Conservation (phyloP, 768 basidiomycete genomes). For the Solioccasus polychromus region DNA sequence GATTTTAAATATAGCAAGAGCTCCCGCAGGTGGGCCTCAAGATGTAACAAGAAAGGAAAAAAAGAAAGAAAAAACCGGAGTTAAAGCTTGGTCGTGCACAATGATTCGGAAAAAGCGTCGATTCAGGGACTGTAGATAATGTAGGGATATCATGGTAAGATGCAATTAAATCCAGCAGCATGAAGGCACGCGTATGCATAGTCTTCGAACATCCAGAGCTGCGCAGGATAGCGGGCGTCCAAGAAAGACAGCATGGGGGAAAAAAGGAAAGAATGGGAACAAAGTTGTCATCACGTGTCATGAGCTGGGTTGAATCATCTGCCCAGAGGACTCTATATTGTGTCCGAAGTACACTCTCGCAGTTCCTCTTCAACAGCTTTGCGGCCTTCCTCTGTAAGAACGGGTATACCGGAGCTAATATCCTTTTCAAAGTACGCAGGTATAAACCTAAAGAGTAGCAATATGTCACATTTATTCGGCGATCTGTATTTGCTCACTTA, state of each 20-base stretch:
- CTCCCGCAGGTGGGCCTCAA: not conserved
- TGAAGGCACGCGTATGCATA: not conserved
- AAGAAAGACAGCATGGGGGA: slow-evolving; percentile 8
- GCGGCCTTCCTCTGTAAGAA: slow-evolving; percentile 65
- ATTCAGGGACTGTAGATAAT: slow-evolving; percentile 18
- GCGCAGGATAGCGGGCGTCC: not conserved
- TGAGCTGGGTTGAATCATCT: slow-evolving; percentile 8
- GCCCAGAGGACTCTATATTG: slow-evolving; percentile 11
- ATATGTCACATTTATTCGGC: not conserved
- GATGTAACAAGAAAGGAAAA: not conserved
- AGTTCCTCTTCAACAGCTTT: slow-evolving; percentile 76
- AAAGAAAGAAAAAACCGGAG: not conserved
- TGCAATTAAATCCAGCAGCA: slow-evolving; percentile 12
- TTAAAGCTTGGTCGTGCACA: too few species aligned
- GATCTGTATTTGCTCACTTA: slow-evolving; percentile 42
- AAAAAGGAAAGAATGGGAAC: not conserved
- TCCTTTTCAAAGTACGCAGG: slow-evolving; percentile 76
- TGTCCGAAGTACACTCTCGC: slow-evolving; percentile 13
- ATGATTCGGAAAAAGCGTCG: too few species aligned
- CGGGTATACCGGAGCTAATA: slow-evolving; percentile 61
- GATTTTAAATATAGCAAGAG: too few species aligned
- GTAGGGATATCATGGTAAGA: slow-evolving; percentile 29
- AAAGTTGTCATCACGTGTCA: not conserved
- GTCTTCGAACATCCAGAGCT: slow-evolving; percentile 7
- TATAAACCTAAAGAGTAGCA: slow-evolving; percentile 49